phyloP scores from a whole-genome alignment of 2,329 filamentous ascomycete species.

The Drechslerella stenobrocha region DNA sequence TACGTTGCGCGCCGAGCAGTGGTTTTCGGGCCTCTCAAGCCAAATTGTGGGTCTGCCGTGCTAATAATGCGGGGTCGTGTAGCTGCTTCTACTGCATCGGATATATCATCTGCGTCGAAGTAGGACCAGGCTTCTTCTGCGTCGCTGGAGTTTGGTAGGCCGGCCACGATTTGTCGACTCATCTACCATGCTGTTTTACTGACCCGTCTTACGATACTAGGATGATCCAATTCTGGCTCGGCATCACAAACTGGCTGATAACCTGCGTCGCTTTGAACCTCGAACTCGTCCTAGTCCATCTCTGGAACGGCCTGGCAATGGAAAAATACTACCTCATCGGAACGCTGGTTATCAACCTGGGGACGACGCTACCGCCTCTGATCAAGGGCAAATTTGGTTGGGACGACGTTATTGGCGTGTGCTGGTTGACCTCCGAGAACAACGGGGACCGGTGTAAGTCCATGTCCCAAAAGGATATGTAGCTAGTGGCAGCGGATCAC shows the following conservation, averaged over 20 bases:
- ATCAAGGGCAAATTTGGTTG: conserved; percentile 52
- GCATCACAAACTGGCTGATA: conserved; percentile 52
- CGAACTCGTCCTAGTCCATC: conserved; percentile 51
- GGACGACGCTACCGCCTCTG: conserved; percentile 50
- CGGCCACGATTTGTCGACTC: not conserved
- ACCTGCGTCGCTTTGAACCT: conserved; percentile 51
- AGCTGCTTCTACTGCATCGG: conserved; percentile 51
- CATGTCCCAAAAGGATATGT: not conserved
- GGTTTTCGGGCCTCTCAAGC: not conserved
- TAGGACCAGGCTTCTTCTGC: conserved; percentile 49
- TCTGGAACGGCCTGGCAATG: conserved; percentile 47
- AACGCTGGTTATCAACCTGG: conserved; percentile 49
- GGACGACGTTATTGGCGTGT: conserved; percentile 51
- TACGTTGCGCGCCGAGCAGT: conserved; percentile 11
- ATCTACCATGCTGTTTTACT: not conserved
- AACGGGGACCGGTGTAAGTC: conserved; percentile 42
- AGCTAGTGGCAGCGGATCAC: not conserved
- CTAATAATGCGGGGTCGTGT: not conserved
- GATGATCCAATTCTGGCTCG: conserved; percentile 52
- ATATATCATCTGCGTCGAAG: conserved; percentile 51
- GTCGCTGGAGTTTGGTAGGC: conserved; percentile 31
- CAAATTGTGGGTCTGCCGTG: not conserved
- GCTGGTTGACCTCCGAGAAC: conserved; percentile 50
- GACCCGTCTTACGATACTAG: conserved; percentile 21
- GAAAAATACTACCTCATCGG: conserved; percentile 51